A percentile compares a stretch with the other conserved stretches of the same genome.
Evolutionary conservation across 2,329 filamentous ascomycete genomes (phyloP).

Genomic region (Colletotrichum caudatum): DNA sequence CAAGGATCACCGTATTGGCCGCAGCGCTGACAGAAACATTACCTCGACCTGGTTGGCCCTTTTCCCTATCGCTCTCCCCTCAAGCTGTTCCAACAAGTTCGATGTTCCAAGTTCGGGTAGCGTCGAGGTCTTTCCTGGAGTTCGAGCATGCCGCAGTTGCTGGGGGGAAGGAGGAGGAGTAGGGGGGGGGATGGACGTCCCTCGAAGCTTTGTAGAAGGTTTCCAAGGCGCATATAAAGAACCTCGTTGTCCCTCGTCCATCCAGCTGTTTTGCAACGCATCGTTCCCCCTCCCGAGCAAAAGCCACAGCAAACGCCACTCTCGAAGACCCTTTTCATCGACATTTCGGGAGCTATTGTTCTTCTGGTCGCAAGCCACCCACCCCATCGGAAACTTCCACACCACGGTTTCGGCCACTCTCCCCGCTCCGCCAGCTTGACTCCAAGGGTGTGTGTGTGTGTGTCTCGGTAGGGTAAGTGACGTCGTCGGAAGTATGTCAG

Average conservation of each 20-base stretch:
- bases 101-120: conserved; percentile 16
- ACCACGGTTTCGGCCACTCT: conserved; percentile 27
- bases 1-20: conserved; percentile 22
- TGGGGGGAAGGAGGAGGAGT: neutral
- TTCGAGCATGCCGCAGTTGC: neutral
- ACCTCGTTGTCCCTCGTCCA: conserved; percentile 5
- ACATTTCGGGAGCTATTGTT: conserved; percentile 19
- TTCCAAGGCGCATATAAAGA: conserved; percentile 18
- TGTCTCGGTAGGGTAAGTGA: conserved; percentile 37
- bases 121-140: neutral
- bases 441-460: conserved; percentile 17
- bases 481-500: conserved; percentile 38
- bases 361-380: conserved; percentile 19
- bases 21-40: conserved; percentile 39
- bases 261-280: neutral
- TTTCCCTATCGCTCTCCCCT: conserved; percentile 10
- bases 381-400: conserved; percentile 30
- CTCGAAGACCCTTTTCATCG: conserved; percentile 4
- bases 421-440: conserved; percentile 28
- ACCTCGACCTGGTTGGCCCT: conserved; percentile 15
- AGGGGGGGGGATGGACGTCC: neutral
- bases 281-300: neutral
- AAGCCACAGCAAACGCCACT: neutral
- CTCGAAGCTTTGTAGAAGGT: conserved; percentile 8
- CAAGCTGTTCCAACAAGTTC: conserved; percentile 13